A percentile compares a stretch with the other conserved stretches of the same genome.
Evolutionary conservation across 2,329 filamentous ascomycete genomes (phyloP).

Genomic region (Aschersonia sp.): DNA sequence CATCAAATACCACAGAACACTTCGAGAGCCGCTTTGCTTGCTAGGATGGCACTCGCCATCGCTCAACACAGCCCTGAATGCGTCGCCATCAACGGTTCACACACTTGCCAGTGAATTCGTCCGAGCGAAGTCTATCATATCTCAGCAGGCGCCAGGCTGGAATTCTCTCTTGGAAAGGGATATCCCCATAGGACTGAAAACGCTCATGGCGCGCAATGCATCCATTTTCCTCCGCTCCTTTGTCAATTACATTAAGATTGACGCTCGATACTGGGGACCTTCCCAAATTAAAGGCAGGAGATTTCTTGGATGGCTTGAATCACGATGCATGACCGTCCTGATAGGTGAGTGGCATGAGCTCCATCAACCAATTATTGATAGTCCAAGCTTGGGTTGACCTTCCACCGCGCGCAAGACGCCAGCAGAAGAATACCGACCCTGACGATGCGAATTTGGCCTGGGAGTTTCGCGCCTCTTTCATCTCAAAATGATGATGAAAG

Average conservation of each 20-base stretch:
- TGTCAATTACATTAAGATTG: constrained; percentile 42
- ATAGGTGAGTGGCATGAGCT: constrained; percentile 25
- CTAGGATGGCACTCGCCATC: constrained; percentile 46
- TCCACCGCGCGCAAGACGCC: constrained; percentile 28
- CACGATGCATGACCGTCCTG: constrained; percentile 40
- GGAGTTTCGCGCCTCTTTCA: constrained; percentile 32
- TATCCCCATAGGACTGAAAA: neutral
- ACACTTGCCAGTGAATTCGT: constrained; percentile 36
- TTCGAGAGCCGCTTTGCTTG: constrained; percentile 46
- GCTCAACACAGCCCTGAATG: constrained; percentile 42
- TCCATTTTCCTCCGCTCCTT: constrained; percentile 35
- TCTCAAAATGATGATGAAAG: constrained; percentile 9
- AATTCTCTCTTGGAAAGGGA: constrained; percentile 18
- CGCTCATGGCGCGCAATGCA: constrained; percentile 11
- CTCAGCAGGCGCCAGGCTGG: constrained; percentile 24
- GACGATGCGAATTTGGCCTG: constrained; percentile 46
- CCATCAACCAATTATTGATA: no score
- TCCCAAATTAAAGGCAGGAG: constrained; percentile 36
- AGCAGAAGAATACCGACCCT: constrained; percentile 34
- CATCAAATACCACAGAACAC: constrained; percentile 36
- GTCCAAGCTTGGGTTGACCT: no score
- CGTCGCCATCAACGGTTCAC: constrained; percentile 35
- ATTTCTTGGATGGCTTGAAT: constrained; percentile 50
- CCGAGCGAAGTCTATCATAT: constrained; percentile 27
- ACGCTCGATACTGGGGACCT: constrained; percentile 50